Base-by-base conservation (phyloP, 768 basidiomycete genomes). In the Stropharia rugosoannulata region DNA sequence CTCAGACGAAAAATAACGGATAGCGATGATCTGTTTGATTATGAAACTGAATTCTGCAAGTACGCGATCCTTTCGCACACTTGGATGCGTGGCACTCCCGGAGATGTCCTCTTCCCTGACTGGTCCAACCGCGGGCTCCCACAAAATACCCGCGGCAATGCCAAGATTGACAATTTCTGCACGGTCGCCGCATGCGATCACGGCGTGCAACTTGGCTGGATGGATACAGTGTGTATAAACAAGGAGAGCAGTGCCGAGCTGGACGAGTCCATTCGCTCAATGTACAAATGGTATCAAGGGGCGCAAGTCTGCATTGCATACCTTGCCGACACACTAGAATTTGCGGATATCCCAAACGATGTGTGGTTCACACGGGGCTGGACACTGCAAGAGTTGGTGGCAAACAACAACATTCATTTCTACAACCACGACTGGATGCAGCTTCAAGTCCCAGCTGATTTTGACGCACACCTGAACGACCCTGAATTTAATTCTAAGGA, bases 241-340 rank as follows among this genome's bases (percentile, higher is more conserved):
- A 56, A 50, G 18, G 25, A n/a, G n/a, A 56, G 55, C 16, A 56
- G 55, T 18, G n/a, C 55, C 13, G 48, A 56, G 32, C 49, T 56
- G 2, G 55, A 56, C 3, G 55, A 56, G 29, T 49, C 55, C 1
- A 56, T 56, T 15, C 55, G 55, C 5, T 56, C 55, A 0, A 56
- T 56, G 55, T 56, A 41, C n/a, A 36, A 36, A 2, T 56, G 55
- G 55, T 56, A 56, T 39, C 8, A 4, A 5, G 4, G 16, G 13
- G 29, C 55, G 7, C 4, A 42, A 5, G 15, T 38, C 13, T 56
- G 55, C 41, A 45, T 56, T 18, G 39, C 49, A 3, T 49, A 56
- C 16, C 49, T 56, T 29, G 55, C 32, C 0, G 48, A 48, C 18
- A 51, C 55, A 11, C 22, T n/a, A 0, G 6, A n/a, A 2, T 3